These are phyloP conservation scores for Podospora pseudopauciseta DNA, from an alignment of 495 filamentous ascomycete genomes.

Conservation along the genomic window DNA sequence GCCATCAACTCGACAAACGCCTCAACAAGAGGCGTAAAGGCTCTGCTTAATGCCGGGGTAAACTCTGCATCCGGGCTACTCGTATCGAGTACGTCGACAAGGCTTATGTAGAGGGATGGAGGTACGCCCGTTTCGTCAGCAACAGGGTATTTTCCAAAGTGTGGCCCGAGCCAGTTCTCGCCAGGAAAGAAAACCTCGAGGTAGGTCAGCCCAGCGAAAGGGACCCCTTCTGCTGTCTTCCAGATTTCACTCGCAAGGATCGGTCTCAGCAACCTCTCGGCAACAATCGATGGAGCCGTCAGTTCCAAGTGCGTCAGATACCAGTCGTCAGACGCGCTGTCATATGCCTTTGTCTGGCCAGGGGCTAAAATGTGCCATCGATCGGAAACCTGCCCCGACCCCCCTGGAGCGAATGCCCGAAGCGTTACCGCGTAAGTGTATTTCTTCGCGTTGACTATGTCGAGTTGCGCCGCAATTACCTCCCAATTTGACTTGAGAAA, in stretches of 20 bases:
- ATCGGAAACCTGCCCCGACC: slow-evolving; percentile 7
- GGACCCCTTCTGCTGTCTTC: neutral
- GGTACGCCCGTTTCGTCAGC: neutral
- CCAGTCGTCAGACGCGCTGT: neutral
- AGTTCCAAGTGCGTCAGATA: neutral
- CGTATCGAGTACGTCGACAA: neutral
- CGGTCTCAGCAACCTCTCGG: neutral
- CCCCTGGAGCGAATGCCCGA: neutral
- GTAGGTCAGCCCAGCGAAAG: neutral
- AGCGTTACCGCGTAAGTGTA: neutral
- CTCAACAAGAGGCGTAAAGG: neutral
- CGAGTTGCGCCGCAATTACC: slow-evolving; percentile 5
- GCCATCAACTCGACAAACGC: neutral
- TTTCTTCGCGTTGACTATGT: neutral
- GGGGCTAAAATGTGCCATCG: slow-evolving; percentile 23
- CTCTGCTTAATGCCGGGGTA: neutral
- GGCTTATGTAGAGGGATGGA: no score
- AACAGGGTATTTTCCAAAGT: neutral
- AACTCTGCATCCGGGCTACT: no score
- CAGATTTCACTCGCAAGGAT: neutral
- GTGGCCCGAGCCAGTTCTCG: neutral
- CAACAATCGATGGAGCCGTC: neutral
- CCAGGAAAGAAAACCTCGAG: slow-evolving; percentile 5
- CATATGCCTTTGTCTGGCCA: slow-evolving; percentile 1
- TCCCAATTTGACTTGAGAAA: slow-evolving; percentile 17